Evolutionary conservation across 2,329 filamentous ascomycete genomes (phyloP).

Genomic region (Mariannaea sp.): DNA sequence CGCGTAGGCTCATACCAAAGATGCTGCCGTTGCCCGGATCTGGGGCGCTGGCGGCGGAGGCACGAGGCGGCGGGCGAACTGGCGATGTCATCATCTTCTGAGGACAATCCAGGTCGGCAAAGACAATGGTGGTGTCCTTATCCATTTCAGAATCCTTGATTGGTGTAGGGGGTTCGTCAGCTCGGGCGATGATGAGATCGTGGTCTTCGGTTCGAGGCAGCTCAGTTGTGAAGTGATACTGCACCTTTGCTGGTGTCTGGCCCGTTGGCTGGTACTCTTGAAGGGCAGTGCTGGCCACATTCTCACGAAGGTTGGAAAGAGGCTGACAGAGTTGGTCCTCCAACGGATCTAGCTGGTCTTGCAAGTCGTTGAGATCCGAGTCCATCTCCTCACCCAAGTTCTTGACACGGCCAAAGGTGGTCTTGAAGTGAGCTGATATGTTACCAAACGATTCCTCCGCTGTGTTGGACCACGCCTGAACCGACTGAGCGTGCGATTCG

Average conservation of each 20-base stretch:
- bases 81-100: slow-evolving; percentile 39
- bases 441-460: slow-evolving; percentile 75
- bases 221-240: slow-evolving; percentile 79
- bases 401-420: slow-evolving; percentile 69
- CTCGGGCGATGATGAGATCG: slow-evolving; percentile 50
- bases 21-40: slow-evolving; percentile 42
- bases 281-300: slow-evolving; percentile 67
- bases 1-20: slow-evolving; percentile 54
- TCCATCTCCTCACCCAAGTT: slow-evolving; percentile 71
- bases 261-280: slow-evolving; percentile 86
- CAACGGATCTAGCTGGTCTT: slow-evolving; percentile 66
- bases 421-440: slow-evolving; percentile 71
- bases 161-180: slow-evolving; percentile 41
- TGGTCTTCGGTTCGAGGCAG: slow-evolving; percentile 73
- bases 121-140: slow-evolving; percentile 48
- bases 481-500: slow-evolving; percentile 66
- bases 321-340: slow-evolving; percentile 66
- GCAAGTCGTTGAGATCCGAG: slow-evolving; percentile 61
- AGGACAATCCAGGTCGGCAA: slow-evolving; percentile 44
- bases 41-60: slow-evolving; percentile 33
- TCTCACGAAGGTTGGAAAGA: slow-evolving; percentile 70
- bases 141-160: slow-evolving; percentile 37
- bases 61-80: slow-evolving; percentile 40
- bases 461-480: slow-evolving; percentile 67
- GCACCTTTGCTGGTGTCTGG: slow-evolving; percentile 78